phyloP scores from a whole-genome alignment of 192 early-diverging fungal species.

The Linnemannia zychae region DNA sequence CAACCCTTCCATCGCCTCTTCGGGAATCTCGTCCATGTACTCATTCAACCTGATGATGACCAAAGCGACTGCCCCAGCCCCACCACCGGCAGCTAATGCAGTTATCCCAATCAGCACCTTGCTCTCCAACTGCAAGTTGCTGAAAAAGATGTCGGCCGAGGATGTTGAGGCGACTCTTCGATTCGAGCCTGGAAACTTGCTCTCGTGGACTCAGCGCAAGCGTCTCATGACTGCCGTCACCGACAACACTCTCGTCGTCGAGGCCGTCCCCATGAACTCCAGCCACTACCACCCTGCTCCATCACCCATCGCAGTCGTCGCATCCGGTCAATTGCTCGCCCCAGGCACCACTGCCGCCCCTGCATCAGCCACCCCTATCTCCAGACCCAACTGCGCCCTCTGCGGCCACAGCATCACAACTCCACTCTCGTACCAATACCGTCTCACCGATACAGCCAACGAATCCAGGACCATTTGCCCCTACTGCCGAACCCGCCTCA shows the following conservation, averaged over 20 bases:
- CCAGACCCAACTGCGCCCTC: constrained; percentile 42
- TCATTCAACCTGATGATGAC: constrained; percentile 35
- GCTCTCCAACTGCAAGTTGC: constrained; percentile 42
- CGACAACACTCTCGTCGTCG: constrained; percentile 53
- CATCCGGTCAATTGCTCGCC: neutral
- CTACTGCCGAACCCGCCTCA: constrained; percentile 46
- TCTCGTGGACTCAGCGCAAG: constrained; percentile 53
- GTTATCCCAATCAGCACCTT: constrained; percentile 43
- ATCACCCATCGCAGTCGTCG: neutral
- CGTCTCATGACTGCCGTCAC: constrained; percentile 55
- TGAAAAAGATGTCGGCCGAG: constrained; percentile 55
- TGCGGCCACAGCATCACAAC: constrained; percentile 44
- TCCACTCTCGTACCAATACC: constrained; percentile 49
- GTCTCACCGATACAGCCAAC: constrained; percentile 39
- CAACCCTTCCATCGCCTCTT: constrained; percentile 19
- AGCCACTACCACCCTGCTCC: constrained; percentile 10
- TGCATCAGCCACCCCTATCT: neutral
- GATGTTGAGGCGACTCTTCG: constrained; percentile 54
- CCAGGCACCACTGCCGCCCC: constrained; percentile 10
- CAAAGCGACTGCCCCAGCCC: constrained; percentile 14
- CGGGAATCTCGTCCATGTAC: constrained; percentile 35
- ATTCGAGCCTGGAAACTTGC: constrained; percentile 49
- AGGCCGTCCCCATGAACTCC: constrained; percentile 22
- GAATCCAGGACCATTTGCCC: constrained; percentile 52
- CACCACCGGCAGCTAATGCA: constrained; percentile 24